Percentiles rank a stretch among this genome's conserved stretches.
These are phyloP conservation scores for Wickerhamomyces subpelliculosus DNA, from an alignment of 805 yeast species.

Conservation along the genomic window DNA sequence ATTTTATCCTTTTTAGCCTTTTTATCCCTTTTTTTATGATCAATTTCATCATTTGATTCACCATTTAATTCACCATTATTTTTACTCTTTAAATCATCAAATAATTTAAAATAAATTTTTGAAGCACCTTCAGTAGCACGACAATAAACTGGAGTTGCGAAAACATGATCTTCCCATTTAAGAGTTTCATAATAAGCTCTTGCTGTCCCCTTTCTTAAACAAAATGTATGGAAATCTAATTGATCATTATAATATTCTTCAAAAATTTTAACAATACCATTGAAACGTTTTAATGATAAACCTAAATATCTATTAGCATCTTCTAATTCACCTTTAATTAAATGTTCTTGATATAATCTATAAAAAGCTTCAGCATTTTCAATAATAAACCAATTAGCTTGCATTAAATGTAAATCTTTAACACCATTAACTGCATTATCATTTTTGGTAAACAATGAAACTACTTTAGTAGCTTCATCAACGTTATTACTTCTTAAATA, in stretches of 20 bases:
- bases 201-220: slow-evolving; percentile 86
- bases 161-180: slow-evolving; percentile 76
- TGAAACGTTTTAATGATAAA: slow-evolving; percentile 72
- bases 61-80: slow-evolving; percentile 6
- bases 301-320: slow-evolving; percentile 47
- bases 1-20: slow-evolving; percentile 53
- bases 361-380: slow-evolving; percentile 82
- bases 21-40: slow-evolving; percentile 30
- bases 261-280: slow-evolving; percentile 59
- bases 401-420: slow-evolving; percentile 80
- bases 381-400: slow-evolving; percentile 81
- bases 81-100: slow-evolving; percentile 12
- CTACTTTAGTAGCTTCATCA: slow-evolving; percentile 65
- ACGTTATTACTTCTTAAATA: slow-evolving; percentile 67
- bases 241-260: slow-evolving; percentile 76
- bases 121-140: slow-evolving; percentile 65
- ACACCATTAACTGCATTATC: slow-evolving; percentile 80
- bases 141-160: slow-evolving; percentile 60
- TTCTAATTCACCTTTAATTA: slow-evolving; percentile 16
- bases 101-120: slow-evolving; percentile 40
- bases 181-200: slow-evolving; percentile 73
- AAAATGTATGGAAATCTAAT: slow-evolving; percentile 89
- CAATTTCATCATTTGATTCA: slow-evolving; percentile 7
- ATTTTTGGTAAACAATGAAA: slow-evolving; percentile 79
- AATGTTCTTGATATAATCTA: slow-evolving; percentile 42